phyloP scores from a whole-genome alignment of 768 basidiomycete species.

The Postia placenta region DNA sequence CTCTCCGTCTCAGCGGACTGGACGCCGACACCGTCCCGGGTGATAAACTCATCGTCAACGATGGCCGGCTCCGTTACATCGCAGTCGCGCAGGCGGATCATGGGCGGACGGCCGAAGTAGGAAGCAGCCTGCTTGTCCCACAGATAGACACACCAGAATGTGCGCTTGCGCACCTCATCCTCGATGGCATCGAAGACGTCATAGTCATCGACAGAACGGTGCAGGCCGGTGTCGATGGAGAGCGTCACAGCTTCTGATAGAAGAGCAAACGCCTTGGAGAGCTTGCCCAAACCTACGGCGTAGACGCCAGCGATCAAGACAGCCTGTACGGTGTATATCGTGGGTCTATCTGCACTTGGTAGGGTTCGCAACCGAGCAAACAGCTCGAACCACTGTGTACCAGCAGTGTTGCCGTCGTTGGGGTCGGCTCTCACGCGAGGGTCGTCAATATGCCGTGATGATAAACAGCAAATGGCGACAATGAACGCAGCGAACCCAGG shows the following conservation, averaged over 20 bases:
- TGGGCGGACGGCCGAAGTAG: slow-evolving; percentile 84
- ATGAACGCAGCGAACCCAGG: slow-evolving; percentile 93
- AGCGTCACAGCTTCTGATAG: slow-evolving; percentile 85
- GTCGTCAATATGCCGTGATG: slow-evolving; percentile 91
- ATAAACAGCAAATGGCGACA: slow-evolving; percentile 87
- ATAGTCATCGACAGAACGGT: slow-evolving; percentile 81
- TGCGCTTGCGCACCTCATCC: slow-evolving; percentile 87
- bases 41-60: slow-evolving; percentile 87
- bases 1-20: slow-evolving; percentile 71
- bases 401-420: slow-evolving; percentile 79
- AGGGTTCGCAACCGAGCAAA: slow-evolving; percentile 84
- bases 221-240: slow-evolving; percentile 83
- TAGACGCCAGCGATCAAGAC: slow-evolving; percentile 90
- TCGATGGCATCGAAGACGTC: slow-evolving; percentile 87
- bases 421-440: slow-evolving; percentile 81
- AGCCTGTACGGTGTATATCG: slow-evolving; percentile 88
- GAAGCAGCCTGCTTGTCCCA: slow-evolving; percentile 94
- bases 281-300: slow-evolving; percentile 83
- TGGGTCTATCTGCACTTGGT: slow-evolving; percentile 83
- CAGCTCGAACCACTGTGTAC: slow-evolving; percentile 88
- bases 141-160: slow-evolving; percentile 94
- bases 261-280: slow-evolving; percentile 81
- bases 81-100: slow-evolving; percentile 83
- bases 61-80: slow-evolving; percentile 84
- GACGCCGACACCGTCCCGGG: slow-evolving; percentile 56